phyloP scores from a whole-genome alignment of 1,284 basidiomycete genomes.

The Xerocomus nothofagi region DNA sequence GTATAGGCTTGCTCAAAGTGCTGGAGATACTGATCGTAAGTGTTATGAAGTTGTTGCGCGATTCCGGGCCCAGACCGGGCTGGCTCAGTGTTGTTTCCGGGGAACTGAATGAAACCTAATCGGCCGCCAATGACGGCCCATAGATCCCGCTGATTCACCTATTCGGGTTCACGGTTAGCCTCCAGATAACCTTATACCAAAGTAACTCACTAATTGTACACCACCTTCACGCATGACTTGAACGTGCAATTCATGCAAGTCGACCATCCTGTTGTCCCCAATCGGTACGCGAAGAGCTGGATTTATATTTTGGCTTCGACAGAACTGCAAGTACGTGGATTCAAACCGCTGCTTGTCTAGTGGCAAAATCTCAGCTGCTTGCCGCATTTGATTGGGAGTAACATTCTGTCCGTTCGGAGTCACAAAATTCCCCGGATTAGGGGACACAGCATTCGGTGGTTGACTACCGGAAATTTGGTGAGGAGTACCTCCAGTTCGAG shows the following conservation, averaged over 20 bases:
- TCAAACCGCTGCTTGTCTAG: conserved; percentile 54
- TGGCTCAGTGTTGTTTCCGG: conserved; percentile 54
- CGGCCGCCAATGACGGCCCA: conserved; percentile 67
- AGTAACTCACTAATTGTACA: conserved; percentile 42
- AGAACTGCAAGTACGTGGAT: conserved; percentile 47
- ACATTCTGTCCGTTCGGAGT: conserved; percentile 24
- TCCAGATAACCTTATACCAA: background rate
- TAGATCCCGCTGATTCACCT: conserved; percentile 57
- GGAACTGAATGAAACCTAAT: conserved; percentile 63
- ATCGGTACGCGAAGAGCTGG: conserved; percentile 43
- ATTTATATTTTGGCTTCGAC: conserved; percentile 37
- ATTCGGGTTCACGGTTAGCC: conserved; percentile 5
- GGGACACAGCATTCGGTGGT: conserved; percentile 25
- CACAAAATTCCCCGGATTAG: conserved; percentile 27
- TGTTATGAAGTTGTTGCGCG: conserved; percentile 56
- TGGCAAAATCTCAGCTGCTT: conserved; percentile 32
- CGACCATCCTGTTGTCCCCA: conserved; percentile 53
- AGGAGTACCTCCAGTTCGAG: conserved; percentile 32
- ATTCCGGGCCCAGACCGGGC: conserved; percentile 56
- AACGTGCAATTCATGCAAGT: conserved; percentile 56
- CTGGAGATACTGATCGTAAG: conserved; percentile 59
- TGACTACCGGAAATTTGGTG: conserved; percentile 31
- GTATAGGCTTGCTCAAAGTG: conserved; percentile 60
- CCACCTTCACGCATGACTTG: conserved; percentile 61
- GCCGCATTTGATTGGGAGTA: conserved; percentile 23